These are phyloP conservation scores for Saprolegnia diclina DNA, from an alignment of 352 stramenopile species.

Conservation along the genomic window DNA sequence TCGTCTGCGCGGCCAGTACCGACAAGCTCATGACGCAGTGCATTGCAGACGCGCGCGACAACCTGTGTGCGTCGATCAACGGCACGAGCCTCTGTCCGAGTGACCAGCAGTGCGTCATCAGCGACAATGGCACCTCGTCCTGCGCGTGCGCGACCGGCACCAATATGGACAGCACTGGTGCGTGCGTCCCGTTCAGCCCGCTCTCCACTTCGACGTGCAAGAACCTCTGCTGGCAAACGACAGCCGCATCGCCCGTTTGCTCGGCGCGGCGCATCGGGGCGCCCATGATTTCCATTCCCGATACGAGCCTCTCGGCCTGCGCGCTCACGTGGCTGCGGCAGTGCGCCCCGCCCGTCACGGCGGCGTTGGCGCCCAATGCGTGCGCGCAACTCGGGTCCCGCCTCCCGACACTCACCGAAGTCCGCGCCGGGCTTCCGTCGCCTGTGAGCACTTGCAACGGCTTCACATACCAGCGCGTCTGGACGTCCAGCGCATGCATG, in stretches of 20 bases:
- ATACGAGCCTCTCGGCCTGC: background rate
- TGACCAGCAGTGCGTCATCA: background rate
- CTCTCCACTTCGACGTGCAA: background rate
- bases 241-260: background rate
- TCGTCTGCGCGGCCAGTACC: background rate
- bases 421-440: background rate
- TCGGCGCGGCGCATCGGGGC: background rate
- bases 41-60: background rate
- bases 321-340: background rate
- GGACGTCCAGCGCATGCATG: background rate
- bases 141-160: background rate
- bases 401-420: constrained; percentile 4
- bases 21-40: background rate
- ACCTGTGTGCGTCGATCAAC: background rate
- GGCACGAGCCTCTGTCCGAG: background rate
- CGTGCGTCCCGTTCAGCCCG: background rate
- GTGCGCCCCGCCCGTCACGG: background rate
- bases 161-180: background rate
- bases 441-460: background rate
- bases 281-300: background rate
- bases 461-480: background rate
- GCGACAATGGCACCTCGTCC: background rate
- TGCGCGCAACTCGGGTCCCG: background rate
- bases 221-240: background rate
- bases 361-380: background rate